Evolutionary conservation across 371 early-diverging fungal genomes (phyloP).

Genomic region (Smittium culicis): DNA sequence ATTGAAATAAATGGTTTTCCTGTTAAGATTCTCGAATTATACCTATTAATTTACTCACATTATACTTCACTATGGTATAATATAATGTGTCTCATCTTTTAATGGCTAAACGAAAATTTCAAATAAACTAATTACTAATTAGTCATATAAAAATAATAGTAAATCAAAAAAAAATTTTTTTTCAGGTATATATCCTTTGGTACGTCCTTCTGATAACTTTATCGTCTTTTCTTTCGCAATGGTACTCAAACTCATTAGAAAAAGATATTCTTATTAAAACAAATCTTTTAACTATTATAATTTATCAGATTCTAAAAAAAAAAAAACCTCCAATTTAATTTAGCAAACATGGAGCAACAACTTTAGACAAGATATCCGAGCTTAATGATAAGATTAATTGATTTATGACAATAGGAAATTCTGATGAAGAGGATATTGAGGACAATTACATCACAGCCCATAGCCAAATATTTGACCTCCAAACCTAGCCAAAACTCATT

Average conservation of each 20-base stretch:
- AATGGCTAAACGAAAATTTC: neutral
- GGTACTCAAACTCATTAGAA: neutral
- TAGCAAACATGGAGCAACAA: neutral
- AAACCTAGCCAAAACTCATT: neutral
- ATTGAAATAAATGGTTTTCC: too few relatives aligned
- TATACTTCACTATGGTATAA: neutral
- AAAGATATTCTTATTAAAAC: neutral
- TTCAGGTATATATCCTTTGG: neutral
- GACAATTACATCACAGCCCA: neutral
- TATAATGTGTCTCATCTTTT: neutral
- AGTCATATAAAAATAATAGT: neutral
- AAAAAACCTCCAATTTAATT: neutral
- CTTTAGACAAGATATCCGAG: neutral
- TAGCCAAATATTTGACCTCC: neutral
- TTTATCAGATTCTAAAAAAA: neutral
- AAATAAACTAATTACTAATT: neutral
- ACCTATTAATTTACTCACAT: too few relatives aligned
- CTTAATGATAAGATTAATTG: neutral
- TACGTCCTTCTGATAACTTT: neutral
- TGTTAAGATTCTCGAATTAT: too few relatives aligned
- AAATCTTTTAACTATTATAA: neutral
- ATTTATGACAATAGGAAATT: neutral
- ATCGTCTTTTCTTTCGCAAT: neutral
- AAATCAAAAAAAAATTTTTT: neutral
- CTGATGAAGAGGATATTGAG: neutral